Base-by-base conservation (phyloP, 2,329 filamentous ascomycete species). In the Colletotrichum incanum region DNA sequence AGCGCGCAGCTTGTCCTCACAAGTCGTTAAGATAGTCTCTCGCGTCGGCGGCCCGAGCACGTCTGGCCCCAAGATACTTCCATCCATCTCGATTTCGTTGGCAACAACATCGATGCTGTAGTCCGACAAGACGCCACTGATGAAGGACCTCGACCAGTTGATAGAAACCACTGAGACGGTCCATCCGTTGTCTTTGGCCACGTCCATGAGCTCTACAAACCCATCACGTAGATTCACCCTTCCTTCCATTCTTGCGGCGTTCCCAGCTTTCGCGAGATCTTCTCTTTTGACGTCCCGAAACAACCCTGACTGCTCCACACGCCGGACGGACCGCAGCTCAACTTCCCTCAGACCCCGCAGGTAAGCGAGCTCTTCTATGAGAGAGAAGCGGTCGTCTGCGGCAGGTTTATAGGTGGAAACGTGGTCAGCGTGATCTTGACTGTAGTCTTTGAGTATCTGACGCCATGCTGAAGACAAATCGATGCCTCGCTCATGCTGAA, bases 61-160 rank as follows among this genome's bases (percentile, higher is more conserved):
- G 8, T 76, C 77, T 0, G 85, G 84, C 0, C 87, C 86, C 1
- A 79, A 74, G 45, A 90, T 82, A 11, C 73, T 74, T 1, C 86
- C 86, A 7, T 82, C 79, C 1, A 75, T 71, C 3, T 75, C 74
- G 12, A 86, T 78, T 23, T 84, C 81, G 74, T 89, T 89, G 71
- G 86, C 83, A 12, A 86, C 76, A 31, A 89, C 75, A 34, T 75
- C 71, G 3, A 86, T 73, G 8, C 76, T 78, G 3, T 72, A 61
- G 20, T 73, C 76, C 52, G 77, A 78, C 26, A 88, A 78, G 8
- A 82, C 85, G 55, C 86, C 86, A 34, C 80, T 76, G 73, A 88
- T 86, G 73, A 88, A 88, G 6, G 82, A 80, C 1, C 77, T 73
- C 11, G 86, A 87, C 86, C 86, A 88, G 75, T 88, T 89, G 50